Conservation (phyloP, 2,329 filamentous ascomycete genomes). For the Aspergillus alliaceus region DNA sequence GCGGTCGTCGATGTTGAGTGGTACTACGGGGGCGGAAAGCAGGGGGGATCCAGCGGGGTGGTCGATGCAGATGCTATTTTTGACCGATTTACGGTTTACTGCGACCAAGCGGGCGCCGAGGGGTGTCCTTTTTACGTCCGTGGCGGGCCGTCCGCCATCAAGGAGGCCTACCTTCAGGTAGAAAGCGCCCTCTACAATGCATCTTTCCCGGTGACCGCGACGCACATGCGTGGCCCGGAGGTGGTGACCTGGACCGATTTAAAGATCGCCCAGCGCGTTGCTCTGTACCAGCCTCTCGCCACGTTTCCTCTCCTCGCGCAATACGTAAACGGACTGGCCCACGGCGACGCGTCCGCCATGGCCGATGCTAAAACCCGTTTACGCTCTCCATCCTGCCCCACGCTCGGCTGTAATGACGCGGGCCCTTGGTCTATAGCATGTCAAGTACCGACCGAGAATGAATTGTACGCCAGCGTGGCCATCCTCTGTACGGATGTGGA, state of each 20-base stretch:
- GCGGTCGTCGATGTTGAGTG: slow-evolving; percentile 38
- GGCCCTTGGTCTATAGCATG: slow-evolving; percentile 35
- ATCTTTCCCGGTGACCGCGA: slow-evolving; percentile 32
- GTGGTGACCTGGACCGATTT: slow-evolving; percentile 38
- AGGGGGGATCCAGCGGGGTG: slow-evolving; percentile 9
- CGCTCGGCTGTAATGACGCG: slow-evolving; percentile 26
- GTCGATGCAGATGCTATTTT: slow-evolving; percentile 38
- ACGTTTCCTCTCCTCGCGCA: slow-evolving; percentile 29
- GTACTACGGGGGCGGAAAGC: slow-evolving; percentile 25
- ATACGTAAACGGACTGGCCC: slow-evolving; percentile 23
- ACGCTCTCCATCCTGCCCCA: slow-evolving; percentile 27
- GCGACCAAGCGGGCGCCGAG: slow-evolving; percentile 25
- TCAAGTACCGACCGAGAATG: slow-evolving; percentile 24
- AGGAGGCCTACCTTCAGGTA: slow-evolving; percentile 23
- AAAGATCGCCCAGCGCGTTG: slow-evolving; percentile 28
- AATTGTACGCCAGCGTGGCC: slow-evolving; percentile 28
- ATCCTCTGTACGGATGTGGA: slow-evolving; percentile 34
- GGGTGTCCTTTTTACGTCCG: slow-evolving; percentile 31
- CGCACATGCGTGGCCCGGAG: slow-evolving; percentile 31
- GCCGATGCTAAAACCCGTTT: slow-evolving; percentile 31
- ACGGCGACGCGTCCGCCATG: slow-evolving; percentile 27
- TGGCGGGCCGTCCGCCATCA: slow-evolving; percentile 30
- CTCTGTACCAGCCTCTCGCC: slow-evolving; percentile 34
- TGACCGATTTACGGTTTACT: slow-evolving; percentile 33
- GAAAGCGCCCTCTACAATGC: slow-evolving; percentile 24